Base-by-base conservation (phyloP, 2,329 filamentous ascomycete species). In the Penicillium sp. region DNA sequence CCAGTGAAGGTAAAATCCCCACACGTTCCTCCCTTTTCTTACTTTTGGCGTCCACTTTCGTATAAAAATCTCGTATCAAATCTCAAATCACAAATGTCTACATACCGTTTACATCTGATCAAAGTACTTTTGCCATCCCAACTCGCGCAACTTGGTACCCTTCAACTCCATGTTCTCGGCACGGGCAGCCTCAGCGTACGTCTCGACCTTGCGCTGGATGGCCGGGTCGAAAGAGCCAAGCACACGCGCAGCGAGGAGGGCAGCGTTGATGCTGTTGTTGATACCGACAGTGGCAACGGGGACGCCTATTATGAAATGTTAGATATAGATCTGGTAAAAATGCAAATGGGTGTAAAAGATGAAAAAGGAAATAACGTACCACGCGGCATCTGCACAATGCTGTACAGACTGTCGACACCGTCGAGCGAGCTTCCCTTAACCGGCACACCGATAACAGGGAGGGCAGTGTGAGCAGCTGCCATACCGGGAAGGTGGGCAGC, bases 251-350 rank as follows among this genome's bases (percentile, higher is more conserved):
- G 89, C 89, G n/a, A 91, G 76, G 19, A 91, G 78, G 0, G 86
- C 89, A 0, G 89, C 89, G 67, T 92, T 93, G 55, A 88, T 88
- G 25, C 87, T 89, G 76, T 92, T 92, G 74, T 91, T 90, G 73
- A 92, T 91, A 12, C 86, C 89, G 4, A 93, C 88, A 0, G 89
- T 91, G 6, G 89, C 89, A 15, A 88, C 86, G 10, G 89, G 89
- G 50, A 88, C 84, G 13, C 89, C 89, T 67, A 61, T 69, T 50
- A n/a, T 19, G 1, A 5, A 12, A 10, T 68, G 51, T 53, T 54
- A 54, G 29, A 51, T 23, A 38, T 27, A 33, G 27, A 31, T n/a
- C 27, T 2, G 15, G 2, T 15, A 3, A 27, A 50, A 27, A 9
- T 27, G 2, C 23, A 43, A 40, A 10, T 19, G 3, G 5, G 49